phyloP scores from a whole-genome alignment of 768 basidiomycete genomes.

The Suillus subalutaceus region DNA sequence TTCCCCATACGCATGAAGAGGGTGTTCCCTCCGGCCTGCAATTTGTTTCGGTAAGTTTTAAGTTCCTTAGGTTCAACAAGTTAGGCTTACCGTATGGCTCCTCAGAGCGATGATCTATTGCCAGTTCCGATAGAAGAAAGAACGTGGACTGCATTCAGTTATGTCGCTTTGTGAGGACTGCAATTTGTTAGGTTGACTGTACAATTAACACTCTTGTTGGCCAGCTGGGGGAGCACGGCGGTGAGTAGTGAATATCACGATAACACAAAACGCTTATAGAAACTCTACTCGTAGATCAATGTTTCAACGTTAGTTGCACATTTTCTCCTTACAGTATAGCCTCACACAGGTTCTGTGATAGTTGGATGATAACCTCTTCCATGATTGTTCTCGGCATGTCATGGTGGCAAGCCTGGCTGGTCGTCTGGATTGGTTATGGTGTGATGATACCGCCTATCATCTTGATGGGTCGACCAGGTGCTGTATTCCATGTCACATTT shows the following conservation, averaged over 20 bases:
- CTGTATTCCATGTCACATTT: slow-evolving; percentile 70
- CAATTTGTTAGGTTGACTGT: background rate
- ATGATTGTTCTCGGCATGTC: slow-evolving; percentile 68
- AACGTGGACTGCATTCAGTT: slow-evolving; percentile 63
- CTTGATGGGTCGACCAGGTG: slow-evolving; percentile 71
- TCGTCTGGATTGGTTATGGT: slow-evolving; percentile 63
- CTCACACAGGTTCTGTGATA: slow-evolving; percentile 25
- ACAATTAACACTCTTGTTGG: background rate
- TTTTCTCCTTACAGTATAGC: background rate
- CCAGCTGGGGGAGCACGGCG: slow-evolving; percentile 66
- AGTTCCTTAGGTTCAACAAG: background rate
- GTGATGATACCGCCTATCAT: slow-evolving; percentile 67
- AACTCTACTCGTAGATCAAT: background rate
- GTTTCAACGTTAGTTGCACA: slow-evolving; percentile 7
- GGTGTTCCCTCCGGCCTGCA: slow-evolving; percentile 44
- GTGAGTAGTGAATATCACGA: slow-evolving; percentile 26
- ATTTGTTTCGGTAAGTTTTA: slow-evolving; percentile 48
- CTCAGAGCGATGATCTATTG: slow-evolving; percentile 63
- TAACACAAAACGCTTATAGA: background rate
- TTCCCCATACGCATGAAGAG: slow-evolving; percentile 50
- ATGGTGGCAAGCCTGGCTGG: slow-evolving; percentile 82
- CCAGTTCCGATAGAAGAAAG: slow-evolving; percentile 61
- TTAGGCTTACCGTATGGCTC: slow-evolving; percentile 11
- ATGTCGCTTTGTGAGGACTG: slow-evolving; percentile 54
- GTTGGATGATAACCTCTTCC: slow-evolving; percentile 70